Conservation (phyloP, 179 eudicot genomes). For the Silene vulgaris region DNA sequence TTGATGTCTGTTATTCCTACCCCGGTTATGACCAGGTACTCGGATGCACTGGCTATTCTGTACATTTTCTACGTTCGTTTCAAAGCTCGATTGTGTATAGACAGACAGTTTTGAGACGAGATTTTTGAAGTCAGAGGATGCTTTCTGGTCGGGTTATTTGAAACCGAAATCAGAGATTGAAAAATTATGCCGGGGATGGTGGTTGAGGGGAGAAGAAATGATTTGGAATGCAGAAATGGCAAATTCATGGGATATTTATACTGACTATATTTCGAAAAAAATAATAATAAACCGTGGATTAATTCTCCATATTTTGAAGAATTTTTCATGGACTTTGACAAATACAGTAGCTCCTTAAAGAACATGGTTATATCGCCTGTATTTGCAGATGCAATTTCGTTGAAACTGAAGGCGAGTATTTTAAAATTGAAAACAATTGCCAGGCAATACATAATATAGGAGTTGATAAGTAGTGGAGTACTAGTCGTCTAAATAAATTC, state of each 20-base stretch:
- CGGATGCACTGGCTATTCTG: constrained; percentile 35
- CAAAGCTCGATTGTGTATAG: no score
- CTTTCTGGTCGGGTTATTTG: neutral
- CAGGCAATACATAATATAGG: neutral
- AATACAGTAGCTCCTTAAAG: neutral
- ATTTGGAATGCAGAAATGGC: neutral
- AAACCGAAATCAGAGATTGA: no score
- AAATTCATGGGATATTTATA: neutral
- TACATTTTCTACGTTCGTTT: neutral
- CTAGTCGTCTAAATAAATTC: no score
- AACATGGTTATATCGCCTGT: neutral
- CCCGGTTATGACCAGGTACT: constrained; percentile 37
- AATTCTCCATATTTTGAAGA: neutral
- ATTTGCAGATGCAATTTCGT: neutral
- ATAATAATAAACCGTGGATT: neutral
- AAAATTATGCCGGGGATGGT: neutral
- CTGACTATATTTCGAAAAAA: no score
- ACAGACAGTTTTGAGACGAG: no score
- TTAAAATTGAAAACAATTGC: neutral
- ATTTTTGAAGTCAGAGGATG: no score
- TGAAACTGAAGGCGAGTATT: neutral
- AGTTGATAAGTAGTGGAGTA: constrained; percentile 1
- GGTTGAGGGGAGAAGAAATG: neutral
- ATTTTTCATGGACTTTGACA: constrained; percentile 4
- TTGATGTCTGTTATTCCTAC: constrained; percentile 30